Evolutionary conservation across 768 basidiomycete species (phyloP), one percentile per base, ranked within the genome.

Genomic region (Tylopilus sp.): DNA sequence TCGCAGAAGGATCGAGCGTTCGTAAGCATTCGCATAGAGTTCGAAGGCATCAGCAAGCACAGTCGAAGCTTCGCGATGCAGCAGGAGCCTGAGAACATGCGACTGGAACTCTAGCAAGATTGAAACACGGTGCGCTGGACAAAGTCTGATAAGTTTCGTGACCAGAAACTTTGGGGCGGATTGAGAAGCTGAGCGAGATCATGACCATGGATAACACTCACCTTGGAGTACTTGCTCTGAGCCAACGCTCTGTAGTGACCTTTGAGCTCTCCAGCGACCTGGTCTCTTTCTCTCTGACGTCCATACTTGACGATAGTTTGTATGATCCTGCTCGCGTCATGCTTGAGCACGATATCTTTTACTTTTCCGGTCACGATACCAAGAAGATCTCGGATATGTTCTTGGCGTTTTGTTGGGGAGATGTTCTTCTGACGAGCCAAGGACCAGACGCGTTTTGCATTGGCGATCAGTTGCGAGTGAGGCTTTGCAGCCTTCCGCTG

Each of bases 161-260:
- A 92, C 82, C 14, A 94, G 76, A 65, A 92, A 92, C 89, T 92
- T 29, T 33, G 2, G 29, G 22, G 19, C 12, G 36, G 42, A 19
- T 56, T 36, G 34, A 36, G 34, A 36, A 9, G 1, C 7, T 12
- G 28, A 55, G 37, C 8, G 19, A 13, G 38, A 45, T 4, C 49
- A 31, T 31, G 31, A 57, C 8, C 3, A 26, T n/a, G 12, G 30
- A n/a, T n/a, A 43, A 37, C 14, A 28, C 75, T 45, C 53, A 88
- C 92, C 78, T 93, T 96, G 33, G 92, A 92, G 67, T 97, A 97
- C 72, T 88, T 93, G 63, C 83, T 89, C 70, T 91, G 87, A 34
- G 86, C 85, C 49, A 96, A 77, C 37, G 84, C 84, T 64, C 77
- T 81, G 64, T 85, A 96, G 50, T 78, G 78, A 1, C 92, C 92